Evolutionary conservation across 805 yeast species (phyloP).

Genomic region (Teunomyces tritomae): DNA sequence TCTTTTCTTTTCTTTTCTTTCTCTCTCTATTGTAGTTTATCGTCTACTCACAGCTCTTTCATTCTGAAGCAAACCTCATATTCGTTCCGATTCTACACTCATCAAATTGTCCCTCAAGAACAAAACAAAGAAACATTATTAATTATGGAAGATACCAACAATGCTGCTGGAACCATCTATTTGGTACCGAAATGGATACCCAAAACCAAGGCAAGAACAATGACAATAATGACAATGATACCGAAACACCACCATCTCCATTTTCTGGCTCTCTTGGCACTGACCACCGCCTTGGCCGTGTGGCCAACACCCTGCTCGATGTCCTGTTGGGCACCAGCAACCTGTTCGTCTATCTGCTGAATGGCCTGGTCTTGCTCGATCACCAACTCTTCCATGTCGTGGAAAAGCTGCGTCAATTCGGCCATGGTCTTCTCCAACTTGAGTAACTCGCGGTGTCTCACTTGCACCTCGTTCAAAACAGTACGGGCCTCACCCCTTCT

Average conservation of each 20-base stretch:
- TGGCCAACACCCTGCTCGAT: constrained; percentile 94
- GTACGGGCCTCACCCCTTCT: constrained; percentile 94
- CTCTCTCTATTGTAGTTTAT: too few species aligned
- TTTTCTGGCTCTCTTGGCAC: constrained; percentile 86
- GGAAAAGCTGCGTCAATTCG: constrained; percentile 90
- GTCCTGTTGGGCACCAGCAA: constrained; percentile 80
- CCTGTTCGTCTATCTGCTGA: constrained; percentile 77
- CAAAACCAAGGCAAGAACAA: constrained; percentile 64
- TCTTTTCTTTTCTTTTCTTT: too few species aligned
- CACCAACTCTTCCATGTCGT: constrained; percentile 94
- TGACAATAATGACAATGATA: constrained; percentile 56
- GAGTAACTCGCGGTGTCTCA: constrained; percentile 91
- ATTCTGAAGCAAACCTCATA: too few species aligned
- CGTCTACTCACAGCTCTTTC: too few species aligned
- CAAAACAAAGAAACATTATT: constrained; percentile 1
- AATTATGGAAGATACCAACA: constrained; percentile 2
- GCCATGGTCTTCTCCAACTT: constrained; percentile 94
- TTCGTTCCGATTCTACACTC: too few species aligned
- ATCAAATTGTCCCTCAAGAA: background rate
- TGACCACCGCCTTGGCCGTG: constrained; percentile 82
- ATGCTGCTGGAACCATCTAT: constrained; percentile 1
- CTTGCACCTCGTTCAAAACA: constrained; percentile 92
- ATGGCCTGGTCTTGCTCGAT: constrained; percentile 92
- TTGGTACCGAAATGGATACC: constrained; percentile 55
- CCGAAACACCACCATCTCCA: constrained; percentile 85